Evolutionary conservation across 192 early-diverging fungal species (phyloP), one percentile per base, ranked within the genome.

Genomic region (Paraglomus brasilianum): DNA sequence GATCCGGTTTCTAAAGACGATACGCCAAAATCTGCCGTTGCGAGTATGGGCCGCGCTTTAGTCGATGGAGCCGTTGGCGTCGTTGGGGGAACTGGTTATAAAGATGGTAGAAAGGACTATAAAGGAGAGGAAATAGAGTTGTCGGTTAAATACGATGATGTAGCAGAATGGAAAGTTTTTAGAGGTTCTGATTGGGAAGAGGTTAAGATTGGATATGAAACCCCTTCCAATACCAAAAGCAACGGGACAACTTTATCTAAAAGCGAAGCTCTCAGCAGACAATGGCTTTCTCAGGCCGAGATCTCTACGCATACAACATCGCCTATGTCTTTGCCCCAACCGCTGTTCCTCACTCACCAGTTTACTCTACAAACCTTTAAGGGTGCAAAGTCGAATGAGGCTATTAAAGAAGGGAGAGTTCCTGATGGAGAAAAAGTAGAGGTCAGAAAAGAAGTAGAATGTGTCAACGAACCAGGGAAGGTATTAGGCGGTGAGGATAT

Each of bases 131-230:
- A 79, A 46, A 76, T 78, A n/a, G 85, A 83, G 30, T 66, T 86
- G 50, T 69, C 75, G 8, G 59, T 84, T 19, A 74, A 74, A 56
- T 75, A 80, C 58, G 83, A 84, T 55, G 85, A 86, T 73, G 74
- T 86, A 7, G 85, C 82, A 11, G 85, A 86, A 52, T 86, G 85
- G 85, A 68, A 72, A 38, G 44, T 86, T 24, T 71, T 78, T 30
- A 73, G 85, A 14, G 65, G 63, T 41, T n/a, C 55, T 4, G 74
- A 82, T 56, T 86, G 85, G 85, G 56, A 63, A 17, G 49, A 78
- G 19, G 83, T 86, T 39, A 83, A 71, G 21, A 59, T 56, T 40
- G 48, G 69, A 59, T 22, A 57, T 75, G 55, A 68, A 56, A 17
- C 60, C 51, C 10, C 39, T 69, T 9, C 42, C 52, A 24, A 68